Base-by-base conservation (phyloP, 768 basidiomycete species). In the Auricularia auricula-judae region DNA sequence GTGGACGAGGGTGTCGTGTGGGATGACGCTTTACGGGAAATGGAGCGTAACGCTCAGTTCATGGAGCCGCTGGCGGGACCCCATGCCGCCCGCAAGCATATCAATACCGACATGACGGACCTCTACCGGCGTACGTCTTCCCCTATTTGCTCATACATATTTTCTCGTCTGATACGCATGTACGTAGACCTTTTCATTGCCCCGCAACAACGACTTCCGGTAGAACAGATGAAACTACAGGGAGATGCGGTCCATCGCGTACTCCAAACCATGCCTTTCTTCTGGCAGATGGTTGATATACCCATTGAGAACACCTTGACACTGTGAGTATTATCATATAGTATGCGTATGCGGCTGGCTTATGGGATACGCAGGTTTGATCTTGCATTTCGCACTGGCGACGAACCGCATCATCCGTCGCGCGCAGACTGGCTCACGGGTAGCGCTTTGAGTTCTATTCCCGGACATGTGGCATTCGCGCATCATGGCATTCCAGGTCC, bases 371-470 rank as follows among this genome's bases (percentile, higher is more conserved):
- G 33, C 65, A 91, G 90, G 14, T 84, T 80, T 65, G 90, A 93
- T 70, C 71, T 88, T 33, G 77, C 82, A 2, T 82, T 86, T 67
- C 78, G 80, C 36, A 75, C 82, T 21, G 82, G 82, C 10, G 76
- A 79, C 11, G 82, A 83, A 66, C 82, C 83, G 1, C 47, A 63
- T 12, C 65, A 75, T 33, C 64, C 75, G 3, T 77, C 78, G 0
- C 76, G 83, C 62, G 77, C 85, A 1, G 83, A 85, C 69, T 87
- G 90, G 68, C 72, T 90, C 21, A 78, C 85, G 0, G 79, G 79
- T 8, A 80, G 77, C 66, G 70, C 75, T n/a, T 69, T 88, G 53
- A 82, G 82, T 66, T 81, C 81, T 14, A 74, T 73, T 3, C 74
- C 80, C 62, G 85, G 81, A 10, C 85, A 81, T 71, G 80, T 80